Conservation (phyloP, 106 monocot species). For the Phalaenopsis equestris region DNA sequence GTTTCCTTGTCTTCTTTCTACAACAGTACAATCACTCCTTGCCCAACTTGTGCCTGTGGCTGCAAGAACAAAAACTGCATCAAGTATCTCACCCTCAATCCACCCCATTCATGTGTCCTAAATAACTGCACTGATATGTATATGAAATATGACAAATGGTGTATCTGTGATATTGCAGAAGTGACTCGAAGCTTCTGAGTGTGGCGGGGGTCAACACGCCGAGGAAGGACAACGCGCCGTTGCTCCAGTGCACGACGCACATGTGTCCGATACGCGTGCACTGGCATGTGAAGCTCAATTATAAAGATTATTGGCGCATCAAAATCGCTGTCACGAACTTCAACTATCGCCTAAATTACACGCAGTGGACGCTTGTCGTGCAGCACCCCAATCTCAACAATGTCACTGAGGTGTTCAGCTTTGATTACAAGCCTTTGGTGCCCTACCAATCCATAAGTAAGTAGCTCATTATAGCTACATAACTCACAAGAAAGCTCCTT, state of each 20-base stretch:
- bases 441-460: constrained; percentile 73
- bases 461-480: not conserved
- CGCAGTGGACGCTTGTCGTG: constrained; percentile 63
- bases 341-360: constrained; percentile 69
- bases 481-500: not conserved
- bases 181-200: constrained; percentile 44
- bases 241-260: constrained; percentile 70
- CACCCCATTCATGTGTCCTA: not conserved
- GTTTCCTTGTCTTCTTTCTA: constrained; percentile 80
- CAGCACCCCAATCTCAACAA: constrained; percentile 75
- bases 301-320: constrained; percentile 73
- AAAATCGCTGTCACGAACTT: constrained; percentile 75
- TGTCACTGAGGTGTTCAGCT: constrained; percentile 65
- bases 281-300: constrained; percentile 82
- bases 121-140: not conserved
- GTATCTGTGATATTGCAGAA: constrained; percentile 13
- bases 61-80: constrained; percentile 71
- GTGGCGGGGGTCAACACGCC: constrained; percentile 41
- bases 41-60: constrained; percentile 64
- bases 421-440: constrained; percentile 57
- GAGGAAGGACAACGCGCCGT: constrained; percentile 40
- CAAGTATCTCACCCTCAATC: constrained; percentile 25
- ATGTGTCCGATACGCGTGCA: constrained; percentile 77
- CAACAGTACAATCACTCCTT: constrained; percentile 60
- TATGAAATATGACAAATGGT: not conserved